Base-by-base conservation (phyloP, 257 asterid species). In the Orobanche coerulescens region DNA sequence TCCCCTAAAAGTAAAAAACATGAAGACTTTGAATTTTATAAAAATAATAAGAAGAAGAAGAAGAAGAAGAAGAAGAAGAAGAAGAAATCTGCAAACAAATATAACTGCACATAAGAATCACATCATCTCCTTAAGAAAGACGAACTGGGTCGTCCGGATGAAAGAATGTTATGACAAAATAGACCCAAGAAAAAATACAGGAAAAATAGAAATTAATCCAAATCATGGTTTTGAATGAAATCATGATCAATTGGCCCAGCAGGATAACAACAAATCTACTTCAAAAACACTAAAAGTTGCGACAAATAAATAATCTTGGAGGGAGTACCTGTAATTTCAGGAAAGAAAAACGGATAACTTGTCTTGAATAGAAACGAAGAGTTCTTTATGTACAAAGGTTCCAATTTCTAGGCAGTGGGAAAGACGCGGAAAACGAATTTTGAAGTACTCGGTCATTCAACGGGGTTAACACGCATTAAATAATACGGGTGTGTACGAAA, bases 261-360 rank as follows among this genome's bases (percentile, higher is more conserved):
- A 25, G 23, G 48, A 63, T 16, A 34, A 7, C 6, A 37, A 58
- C 36, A 47, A 42, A 12, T 28, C 5, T 7, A 36, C 48, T 56
- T 39, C 60, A 58, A 31, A 10, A 47, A 64, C 8, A 22, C 54
- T 6, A 34, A 37, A 46, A 4, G 46, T 30, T 60, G 39, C 25
- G 61, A 61, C n/a, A 30, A 43, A 33, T 37, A n/a, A 70, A 53
- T 37, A 70, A n/a, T 60, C 47, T 9, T 16, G 22, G 68, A 25
- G 28, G 58, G 34, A 47, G 44, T 77, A 77, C 82, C 79, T 70
- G 72, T 46, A 71, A 24, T 50, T 42, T 62, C 51, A 66, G 44
- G 58, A 31, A 71, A 22, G 49, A 50, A 14, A 6, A 33, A 44
- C n/a, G 28, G 61, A 60, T 52, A 18, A 64, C 8, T 40, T 39